Evolutionary conservation across 140 eudicot genomes (phyloP).

Genomic region (Ambrosia hybrid): DNA sequence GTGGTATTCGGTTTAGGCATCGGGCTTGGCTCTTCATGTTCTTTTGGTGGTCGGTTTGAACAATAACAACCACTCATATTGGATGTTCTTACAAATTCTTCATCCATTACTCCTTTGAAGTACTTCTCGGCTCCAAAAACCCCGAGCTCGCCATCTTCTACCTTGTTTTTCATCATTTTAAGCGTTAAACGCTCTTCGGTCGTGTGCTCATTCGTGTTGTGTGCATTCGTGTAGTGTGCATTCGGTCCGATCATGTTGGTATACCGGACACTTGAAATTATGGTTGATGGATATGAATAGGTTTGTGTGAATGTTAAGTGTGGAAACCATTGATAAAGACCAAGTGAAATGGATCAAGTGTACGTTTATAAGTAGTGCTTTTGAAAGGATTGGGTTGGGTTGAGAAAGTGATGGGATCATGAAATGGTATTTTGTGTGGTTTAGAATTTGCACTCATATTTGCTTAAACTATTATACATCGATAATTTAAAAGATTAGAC

Average conservation of each 20-base stretch:
- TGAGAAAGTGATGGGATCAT: constrained; percentile 5
- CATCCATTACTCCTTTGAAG: constrained; percentile 57
- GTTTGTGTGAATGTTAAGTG: constrained; percentile 21
- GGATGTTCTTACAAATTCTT: constrained; percentile 22
- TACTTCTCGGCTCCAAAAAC: constrained; percentile 80
- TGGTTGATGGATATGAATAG: constrained; percentile 15
- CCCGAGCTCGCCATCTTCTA: constrained; percentile 61
- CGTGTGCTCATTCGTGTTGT: constrained; percentile 18
- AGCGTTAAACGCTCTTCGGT: constrained; percentile 34
- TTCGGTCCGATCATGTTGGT: constrained; percentile 26
- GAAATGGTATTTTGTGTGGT: not conserved
- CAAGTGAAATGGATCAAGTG: constrained; percentile 19
- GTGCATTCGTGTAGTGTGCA: constrained; percentile 34
- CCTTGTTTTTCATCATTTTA: constrained; percentile 34
- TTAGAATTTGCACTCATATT: not conserved
- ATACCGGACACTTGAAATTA: not conserved
- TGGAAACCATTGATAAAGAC: constrained; percentile 17
- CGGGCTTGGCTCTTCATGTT: constrained; percentile 24
- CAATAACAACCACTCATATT: not conserved
- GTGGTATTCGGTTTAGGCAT: constrained; percentile 25
- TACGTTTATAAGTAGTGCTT: constrained; percentile 17
- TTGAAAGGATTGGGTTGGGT: constrained; percentile 10
- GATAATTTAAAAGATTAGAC: not conserved
- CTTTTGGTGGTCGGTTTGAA: constrained; percentile 31
- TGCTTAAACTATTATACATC: not conserved